Conservation (phyloP, 257 asterid genomes). For the Jacaranda mimosifolia region DNA sequence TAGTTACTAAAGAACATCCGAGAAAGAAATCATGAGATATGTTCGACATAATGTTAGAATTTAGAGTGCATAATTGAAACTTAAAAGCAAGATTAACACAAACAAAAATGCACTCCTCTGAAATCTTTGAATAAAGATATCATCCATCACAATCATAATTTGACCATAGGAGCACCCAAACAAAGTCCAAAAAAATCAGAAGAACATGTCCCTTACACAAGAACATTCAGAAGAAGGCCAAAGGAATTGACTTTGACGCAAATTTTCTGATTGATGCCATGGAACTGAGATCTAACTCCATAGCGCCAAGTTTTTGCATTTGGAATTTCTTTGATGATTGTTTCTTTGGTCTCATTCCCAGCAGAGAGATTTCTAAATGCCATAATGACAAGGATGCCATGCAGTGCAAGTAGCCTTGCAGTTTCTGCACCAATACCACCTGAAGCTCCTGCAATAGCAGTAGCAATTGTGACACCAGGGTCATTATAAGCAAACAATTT, state of each 20-base stretch:
- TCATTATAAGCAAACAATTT: background rate
- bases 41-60: too few species aligned
- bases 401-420: constrained; percentile 68
- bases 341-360: constrained; percentile 54
- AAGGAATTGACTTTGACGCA: constrained; percentile 48
- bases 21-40: too few species aligned
- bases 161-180: background rate
- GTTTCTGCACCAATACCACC: constrained; percentile 82
- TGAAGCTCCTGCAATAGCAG: constrained; percentile 56
- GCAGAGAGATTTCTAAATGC: constrained; percentile 60
- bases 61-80: too few species aligned
- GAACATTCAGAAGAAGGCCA: constrained; percentile 69
- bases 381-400: constrained; percentile 69
- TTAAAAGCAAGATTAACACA: background rate
- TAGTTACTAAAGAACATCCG: too few species aligned
- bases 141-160: constrained; percentile 21
- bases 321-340: constrained; percentile 53
- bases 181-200: background rate
- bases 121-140: too few species aligned
- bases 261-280: constrained; percentile 56
- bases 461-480: background rate
- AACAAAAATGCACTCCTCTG: background rate
- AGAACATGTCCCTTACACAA: constrained; percentile 52
- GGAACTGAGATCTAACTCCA: constrained; percentile 76
- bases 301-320: constrained; percentile 60